These are phyloP conservation scores for Cyclocybe cylindracea DNA, from an alignment of 768 basidiomycete genomes.

Conservation along the genomic window DNA sequence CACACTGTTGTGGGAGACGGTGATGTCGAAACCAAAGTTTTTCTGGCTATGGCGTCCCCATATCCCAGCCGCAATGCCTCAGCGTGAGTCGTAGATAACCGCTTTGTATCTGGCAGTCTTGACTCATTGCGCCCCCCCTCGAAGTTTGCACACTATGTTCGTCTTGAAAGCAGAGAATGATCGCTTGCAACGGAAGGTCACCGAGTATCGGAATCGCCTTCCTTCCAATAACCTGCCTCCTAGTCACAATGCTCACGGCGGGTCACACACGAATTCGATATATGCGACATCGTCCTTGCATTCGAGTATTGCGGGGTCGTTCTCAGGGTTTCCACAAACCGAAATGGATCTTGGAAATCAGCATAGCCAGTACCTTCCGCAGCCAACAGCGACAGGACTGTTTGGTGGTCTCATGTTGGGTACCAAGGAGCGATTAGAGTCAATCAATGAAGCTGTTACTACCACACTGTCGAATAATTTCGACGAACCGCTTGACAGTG, in stretches of 20 bases:
- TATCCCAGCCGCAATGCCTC: slow-evolving; percentile 75
- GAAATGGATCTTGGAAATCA: neutral
- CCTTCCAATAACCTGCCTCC: slow-evolving; percentile 23
- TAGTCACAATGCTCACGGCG: slow-evolving; percentile 16
- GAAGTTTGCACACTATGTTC: slow-evolving; percentile 69
- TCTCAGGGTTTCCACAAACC: neutral
- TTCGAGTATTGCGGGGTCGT: slow-evolving; percentile 1
- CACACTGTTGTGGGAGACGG: slow-evolving; percentile 42
- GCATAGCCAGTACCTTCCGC: too few relatives aligned
- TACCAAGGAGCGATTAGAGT: too few relatives aligned
- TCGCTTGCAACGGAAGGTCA: slow-evolving; percentile 63
- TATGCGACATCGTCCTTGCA: slow-evolving; percentile 37
- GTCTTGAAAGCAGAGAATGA: slow-evolving; percentile 91
- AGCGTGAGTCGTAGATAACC: slow-evolving; percentile 43
- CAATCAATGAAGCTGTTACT: too few relatives aligned
- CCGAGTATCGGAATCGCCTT: slow-evolving; percentile 36
- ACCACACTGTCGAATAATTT: too few relatives aligned
- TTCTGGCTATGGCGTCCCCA: slow-evolving; percentile 76
- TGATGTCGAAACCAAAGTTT: slow-evolving; percentile 48
- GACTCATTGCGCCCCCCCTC: neutral
- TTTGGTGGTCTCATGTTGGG: too few relatives aligned
- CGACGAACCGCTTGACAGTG: slow-evolving; percentile 11
- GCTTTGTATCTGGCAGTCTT: neutral
- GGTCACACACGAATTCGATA: slow-evolving; percentile 25
- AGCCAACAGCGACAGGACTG: too few relatives aligned